Base-by-base conservation (phyloP, 495 filamentous ascomycete genomes). In the Halenospora varia region DNA sequence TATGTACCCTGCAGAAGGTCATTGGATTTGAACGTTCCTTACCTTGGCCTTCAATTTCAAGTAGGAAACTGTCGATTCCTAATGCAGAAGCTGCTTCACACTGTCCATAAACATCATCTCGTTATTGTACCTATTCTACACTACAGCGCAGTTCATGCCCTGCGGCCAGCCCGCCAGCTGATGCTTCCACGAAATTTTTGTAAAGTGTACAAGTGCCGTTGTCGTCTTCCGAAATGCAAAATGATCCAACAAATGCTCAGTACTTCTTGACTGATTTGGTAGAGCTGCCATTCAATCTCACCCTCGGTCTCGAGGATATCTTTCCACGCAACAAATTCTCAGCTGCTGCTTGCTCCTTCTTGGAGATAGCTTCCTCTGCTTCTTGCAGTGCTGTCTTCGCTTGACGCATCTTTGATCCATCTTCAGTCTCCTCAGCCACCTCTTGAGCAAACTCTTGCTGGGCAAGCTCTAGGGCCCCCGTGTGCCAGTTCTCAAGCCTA, bases 401-500 rank as follows among this genome's bases (percentile, higher is more conserved):
- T 47, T 49, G 56, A 3, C 51, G 2, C 46, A 60, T 62, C 24
- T 48, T 49, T 22, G 11, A 22, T 4, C 60, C 66, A n/a, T 62
- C 48, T 18, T 47, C 40, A 10, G 60, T 66, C 51, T 59, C 49
- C 10, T 59, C 60, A 10, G 55, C 44, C 19, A 65, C 10, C 6
- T 63, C 62, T 13, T 53, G 53, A 13, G 35, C 52, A 23, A 47
- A 51, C 50, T 61, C 59, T n/a, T 55, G 26, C 25, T 60, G 61
- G 11, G 66, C 66, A 10, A 55, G 52, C 6, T 58, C 68, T 4
- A 76, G 46, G 19, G 81, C 68, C 44, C 73, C 71, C 48, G 77
- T 73, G 58, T 75, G 78, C 79, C 81, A 82, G 48, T 78, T 74
- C 3, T 75, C 77, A 20, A 85, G 71, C 25, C 76, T 69, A 13